These are phyloP conservation scores for Capsicum pubescens DNA, from an alignment of 257 asterid genomes.

Conservation along the genomic window DNA sequence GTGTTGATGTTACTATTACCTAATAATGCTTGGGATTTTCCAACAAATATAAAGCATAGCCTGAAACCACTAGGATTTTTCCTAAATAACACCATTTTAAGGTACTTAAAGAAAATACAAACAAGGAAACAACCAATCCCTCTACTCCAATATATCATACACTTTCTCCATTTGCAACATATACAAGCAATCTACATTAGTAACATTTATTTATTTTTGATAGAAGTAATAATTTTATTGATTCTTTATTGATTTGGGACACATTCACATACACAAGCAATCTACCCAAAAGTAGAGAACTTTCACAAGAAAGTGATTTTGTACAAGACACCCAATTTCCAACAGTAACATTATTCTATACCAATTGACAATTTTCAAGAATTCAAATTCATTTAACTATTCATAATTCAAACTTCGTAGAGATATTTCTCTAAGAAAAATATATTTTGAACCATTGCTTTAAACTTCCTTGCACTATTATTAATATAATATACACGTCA, in stretches of 20 bases:
- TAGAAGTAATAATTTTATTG: neutral
- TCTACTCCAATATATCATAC: neutral
- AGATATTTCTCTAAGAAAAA: neutral
- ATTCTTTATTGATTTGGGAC: constrained; percentile 2
- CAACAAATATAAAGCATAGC: neutral
- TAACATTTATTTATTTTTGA: neutral
- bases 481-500: neutral
- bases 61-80: neutral
- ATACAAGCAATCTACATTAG: neutral
- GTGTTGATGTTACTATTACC: neutral
- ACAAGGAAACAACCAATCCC: neutral
- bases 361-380: neutral
- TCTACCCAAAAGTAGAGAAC: neutral
- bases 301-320: neutral
- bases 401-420: neutral
- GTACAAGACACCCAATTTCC: neutral
- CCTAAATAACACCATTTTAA: neutral
- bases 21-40: neutral
- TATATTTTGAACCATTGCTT: neutral
- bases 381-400: constrained; percentile 9
- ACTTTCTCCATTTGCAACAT: neutral
- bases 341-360: neutral
- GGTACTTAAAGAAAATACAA: neutral
- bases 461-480: neutral
- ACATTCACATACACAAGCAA: neutral